Evolutionary conservation across 768 basidiomycete genomes (phyloP).

Genomic region (Brasilioporus rufonigricans): DNA sequence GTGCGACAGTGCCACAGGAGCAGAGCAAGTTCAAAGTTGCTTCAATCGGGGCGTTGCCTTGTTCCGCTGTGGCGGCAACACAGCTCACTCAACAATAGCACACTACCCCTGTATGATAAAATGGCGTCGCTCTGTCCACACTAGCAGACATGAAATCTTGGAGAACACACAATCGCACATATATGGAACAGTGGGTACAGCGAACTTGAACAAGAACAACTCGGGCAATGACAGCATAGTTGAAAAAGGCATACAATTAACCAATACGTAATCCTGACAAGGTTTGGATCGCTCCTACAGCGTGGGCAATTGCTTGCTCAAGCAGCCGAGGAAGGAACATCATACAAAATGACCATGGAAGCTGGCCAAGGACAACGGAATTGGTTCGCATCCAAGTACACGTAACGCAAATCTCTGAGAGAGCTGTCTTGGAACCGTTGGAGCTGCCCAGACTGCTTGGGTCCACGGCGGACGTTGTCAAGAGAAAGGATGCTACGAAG

Average conservation of each 20-base stretch:
- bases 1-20: conserved; percentile 2
- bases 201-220: too few species aligned
- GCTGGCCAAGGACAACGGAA: conserved; percentile 64
- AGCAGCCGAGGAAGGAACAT: conserved; percentile 14
- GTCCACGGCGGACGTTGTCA: conserved; percentile 60
- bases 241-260: background rate
- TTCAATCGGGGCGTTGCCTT: background rate
- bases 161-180: conserved; percentile 1
- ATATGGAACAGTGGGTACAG: too few species aligned
- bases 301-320: too few species aligned
- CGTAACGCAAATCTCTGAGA: conserved; percentile 47
- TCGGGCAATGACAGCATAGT: too few species aligned
- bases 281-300: too few species aligned
- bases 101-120: background rate
- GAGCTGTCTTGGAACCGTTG: conserved; percentile 52
- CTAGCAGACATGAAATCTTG: background rate
- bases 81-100: too few species aligned
- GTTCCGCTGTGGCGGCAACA: background rate
- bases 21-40: background rate
- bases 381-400: conserved; percentile 54
- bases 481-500: conserved; percentile 63
- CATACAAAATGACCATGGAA: conserved; percentile 54
- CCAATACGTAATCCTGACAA: conserved; percentile 5
- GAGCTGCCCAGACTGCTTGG: conserved; percentile 64
- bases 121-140: background rate